Base-by-base conservation (phyloP, 2,329 filamentous ascomycete genomes). In the Aspergillus eucalypticola region DNA sequence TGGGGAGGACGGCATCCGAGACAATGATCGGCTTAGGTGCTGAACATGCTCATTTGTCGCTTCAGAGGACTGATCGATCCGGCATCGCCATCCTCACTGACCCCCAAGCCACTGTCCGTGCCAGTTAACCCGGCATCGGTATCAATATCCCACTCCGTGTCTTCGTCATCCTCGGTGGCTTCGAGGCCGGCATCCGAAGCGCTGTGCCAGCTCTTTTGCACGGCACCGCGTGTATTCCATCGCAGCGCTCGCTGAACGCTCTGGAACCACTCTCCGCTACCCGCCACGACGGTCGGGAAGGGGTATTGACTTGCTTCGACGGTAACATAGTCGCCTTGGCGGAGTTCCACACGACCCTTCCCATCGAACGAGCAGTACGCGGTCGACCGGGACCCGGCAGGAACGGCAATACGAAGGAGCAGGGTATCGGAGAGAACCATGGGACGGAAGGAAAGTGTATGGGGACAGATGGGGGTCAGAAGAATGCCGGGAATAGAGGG, bases 301-400 rank as follows among this genome's bases (percentile, higher is more conserved):
- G 95, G 95, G 71, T 97, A 99, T 74, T 96, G 92, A 29, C 91
- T 96, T 3, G 95, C 95, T 42, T 94, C 92, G 69, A 99, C 95
- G 62, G 94, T 97, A 74, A 99, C 95, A 70, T 94, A 91, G 78
- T 99, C 95, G 56, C 95, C 95, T 71, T 94, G 91, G 64, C 89
- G 89, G 38, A 99, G 87, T 77, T 99, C 94, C 46, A 99, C 86
- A 54, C 95, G 92, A 58, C 92, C 93, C 77, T 98, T 99, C 76
- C 95, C 95, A 73, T 99, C 95, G 74, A 99, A 99, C 42, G 92
- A 92, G 74, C 94, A 97, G 82, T 97, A 97, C 1, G 95, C 95
- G 0, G 92, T 96, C 15, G 93, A 94, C 50, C 95, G 90, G 41
- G 91, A 96, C 71, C 89, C 88, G 64, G 85, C 84, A 0, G 95